A percentile compares a stretch with the other conserved stretches of the same genome.
Evolutionary conservation across 1,139 yeast genomes (phyloP).

Genomic region (Diutina mesorugosa): DNA sequence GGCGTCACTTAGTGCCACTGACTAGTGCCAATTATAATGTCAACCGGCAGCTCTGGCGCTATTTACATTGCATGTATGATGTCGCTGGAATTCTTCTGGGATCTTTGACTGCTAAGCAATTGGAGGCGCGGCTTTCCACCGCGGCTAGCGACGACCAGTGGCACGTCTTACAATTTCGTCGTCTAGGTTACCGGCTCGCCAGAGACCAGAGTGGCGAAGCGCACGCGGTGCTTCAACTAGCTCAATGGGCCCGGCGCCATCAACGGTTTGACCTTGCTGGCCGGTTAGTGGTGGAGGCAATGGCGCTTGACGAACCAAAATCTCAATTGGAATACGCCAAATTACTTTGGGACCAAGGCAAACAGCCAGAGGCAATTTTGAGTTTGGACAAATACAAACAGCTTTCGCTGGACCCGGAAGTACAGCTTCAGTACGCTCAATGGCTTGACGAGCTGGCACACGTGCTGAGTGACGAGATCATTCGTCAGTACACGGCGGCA

Average conservation of each 20-base stretch:
- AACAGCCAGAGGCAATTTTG: conserved; percentile 74
- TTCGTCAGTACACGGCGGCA: conserved; percentile 54
- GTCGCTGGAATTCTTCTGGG: neutral
- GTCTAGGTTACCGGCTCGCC: neutral
- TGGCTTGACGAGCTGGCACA: conserved; percentile 89
- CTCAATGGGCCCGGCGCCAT: conserved; percentile 57
- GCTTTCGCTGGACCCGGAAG: conserved; percentile 14
- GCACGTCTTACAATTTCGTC: neutral
- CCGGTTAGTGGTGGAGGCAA: conserved; percentile 57
- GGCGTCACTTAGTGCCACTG: neutral
- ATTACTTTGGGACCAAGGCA: conserved; percentile 83
- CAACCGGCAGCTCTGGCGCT: neutral
- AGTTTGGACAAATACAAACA: conserved; percentile 20
- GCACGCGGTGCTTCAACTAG: conserved; percentile 42
- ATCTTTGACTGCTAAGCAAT: neutral
- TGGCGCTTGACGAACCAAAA: conserved; percentile 31
- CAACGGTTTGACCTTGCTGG: conserved; percentile 66
- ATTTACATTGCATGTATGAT: neutral
- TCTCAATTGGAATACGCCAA: conserved; percentile 77
- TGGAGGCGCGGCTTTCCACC: neutral
- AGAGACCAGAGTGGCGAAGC: neutral
- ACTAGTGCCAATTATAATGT: neutral
- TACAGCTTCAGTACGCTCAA: conserved; percentile 58
- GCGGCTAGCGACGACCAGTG: neutral
- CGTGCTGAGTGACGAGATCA: conserved; percentile 63